Evolutionary conservation across 257 asterid species (phyloP).

Genomic region (Solanum chiquidenum): DNA sequence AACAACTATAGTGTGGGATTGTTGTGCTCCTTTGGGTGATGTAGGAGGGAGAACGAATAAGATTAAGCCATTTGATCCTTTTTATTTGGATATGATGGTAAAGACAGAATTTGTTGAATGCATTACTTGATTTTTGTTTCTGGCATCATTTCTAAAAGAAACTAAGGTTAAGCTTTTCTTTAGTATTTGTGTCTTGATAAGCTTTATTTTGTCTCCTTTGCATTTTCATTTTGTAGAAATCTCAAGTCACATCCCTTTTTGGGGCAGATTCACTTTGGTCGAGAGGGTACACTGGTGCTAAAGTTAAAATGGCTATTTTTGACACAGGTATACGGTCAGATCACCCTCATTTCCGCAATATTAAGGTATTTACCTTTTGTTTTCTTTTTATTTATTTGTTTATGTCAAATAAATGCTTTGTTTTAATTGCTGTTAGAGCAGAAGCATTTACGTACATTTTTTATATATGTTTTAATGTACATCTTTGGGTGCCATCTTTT

Average conservation of each 20-base stretch:
- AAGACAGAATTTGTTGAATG: background rate
- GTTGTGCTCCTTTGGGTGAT: background rate
- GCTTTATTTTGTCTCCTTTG: background rate
- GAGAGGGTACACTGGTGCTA: slow-evolving; percentile 84
- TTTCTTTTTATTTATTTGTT: background rate
- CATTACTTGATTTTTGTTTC: background rate
- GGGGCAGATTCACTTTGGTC: slow-evolving; percentile 96
- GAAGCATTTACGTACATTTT: background rate
- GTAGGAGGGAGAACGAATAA: background rate
- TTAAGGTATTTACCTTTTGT: slow-evolving; percentile 46
- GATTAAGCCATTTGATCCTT: background rate
- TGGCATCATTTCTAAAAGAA: background rate
- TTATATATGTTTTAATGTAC: background rate
- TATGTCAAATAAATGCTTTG: background rate
- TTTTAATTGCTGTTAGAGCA: background rate
- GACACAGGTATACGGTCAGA: slow-evolving; percentile 88
- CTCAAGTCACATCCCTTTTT: slow-evolving; percentile 92
- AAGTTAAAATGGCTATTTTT: slow-evolving; percentile 97
- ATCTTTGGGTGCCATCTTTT: background rate
- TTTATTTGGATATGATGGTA: background rate
- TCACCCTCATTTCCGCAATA: slow-evolving; percentile 97
- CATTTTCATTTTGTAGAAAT: slow-evolving; percentile 53
- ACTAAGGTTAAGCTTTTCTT: background rate
- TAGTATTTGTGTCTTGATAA: background rate
- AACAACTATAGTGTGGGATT: background rate